These are phyloP conservation scores for Scheffersomyces illinoinensis DNA, from an alignment of 1,139 yeast species.

Conservation along the genomic window DNA sequence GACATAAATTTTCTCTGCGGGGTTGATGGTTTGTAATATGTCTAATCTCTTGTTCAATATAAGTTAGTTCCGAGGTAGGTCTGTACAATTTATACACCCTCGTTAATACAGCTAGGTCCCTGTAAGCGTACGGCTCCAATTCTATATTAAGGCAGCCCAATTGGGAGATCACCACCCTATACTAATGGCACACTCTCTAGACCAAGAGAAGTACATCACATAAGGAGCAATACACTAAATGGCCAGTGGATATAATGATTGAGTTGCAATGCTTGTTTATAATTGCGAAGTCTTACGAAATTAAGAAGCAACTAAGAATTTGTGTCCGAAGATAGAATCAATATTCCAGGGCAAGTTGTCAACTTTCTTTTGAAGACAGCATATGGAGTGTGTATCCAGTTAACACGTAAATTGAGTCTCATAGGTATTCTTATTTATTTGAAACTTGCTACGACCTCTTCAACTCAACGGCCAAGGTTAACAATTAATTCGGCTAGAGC, in stretches of 20 bases:
- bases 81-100: too few species aligned
- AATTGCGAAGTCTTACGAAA: not conserved
- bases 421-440: too few species aligned
- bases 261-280: too few species aligned
- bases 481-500: not conserved
- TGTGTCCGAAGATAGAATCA: too few species aligned
- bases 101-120: not conserved
- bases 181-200: not conserved
- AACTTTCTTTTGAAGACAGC: not conserved
- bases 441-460: not conserved
- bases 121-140: not conserved
- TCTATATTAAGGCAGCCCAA: not conserved
- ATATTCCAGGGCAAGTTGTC: not conserved
- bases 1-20: too few species aligned
- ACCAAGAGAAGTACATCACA: not conserved
- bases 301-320: too few species aligned
- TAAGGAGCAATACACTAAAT: not conserved
- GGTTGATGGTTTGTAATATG: too few species aligned
- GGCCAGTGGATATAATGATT: not conserved
- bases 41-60: too few species aligned
- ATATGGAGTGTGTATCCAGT: not conserved
- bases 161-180: not conserved
- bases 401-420: not conserved
- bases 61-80: too few species aligned
- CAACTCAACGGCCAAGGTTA: not conserved